A percentile compares a stretch with the other conserved stretches of the same genome.
These are phyloP conservation scores for Ustilago hordei DNA, from an alignment of 1,284 basidiomycete genomes.

Conservation along the genomic window DNA sequence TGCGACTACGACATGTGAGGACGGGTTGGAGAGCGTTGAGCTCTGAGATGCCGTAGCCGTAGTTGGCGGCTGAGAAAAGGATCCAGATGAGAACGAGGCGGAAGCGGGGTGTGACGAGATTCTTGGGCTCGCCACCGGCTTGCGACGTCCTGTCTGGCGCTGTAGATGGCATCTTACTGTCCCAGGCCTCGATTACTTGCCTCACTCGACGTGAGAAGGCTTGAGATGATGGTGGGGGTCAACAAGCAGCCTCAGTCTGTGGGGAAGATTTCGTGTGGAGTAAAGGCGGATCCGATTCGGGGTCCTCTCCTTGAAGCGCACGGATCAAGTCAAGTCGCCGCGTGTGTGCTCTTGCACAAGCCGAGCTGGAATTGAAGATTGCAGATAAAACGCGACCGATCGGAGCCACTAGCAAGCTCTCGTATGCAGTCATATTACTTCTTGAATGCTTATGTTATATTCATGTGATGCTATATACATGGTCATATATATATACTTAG, in stretches of 20 bases:
- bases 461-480: no score
- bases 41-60: conserved; percentile 66
- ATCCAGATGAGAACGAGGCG: conserved; percentile 57
- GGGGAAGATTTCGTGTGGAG: conserved; percentile 9
- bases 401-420: no score
- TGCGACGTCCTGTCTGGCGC: neutral
- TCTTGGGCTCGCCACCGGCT: conserved; percentile 2
- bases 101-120: conserved; percentile 33
- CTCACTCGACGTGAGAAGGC: neutral
- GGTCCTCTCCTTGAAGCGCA: conserved; percentile 3
- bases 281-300: conserved; percentile 4
- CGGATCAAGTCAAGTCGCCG: conserved; percentile 8
- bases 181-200: neutral
- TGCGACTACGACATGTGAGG: conserved; percentile 42
- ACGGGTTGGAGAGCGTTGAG: conserved; percentile 62
- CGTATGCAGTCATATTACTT: no score
- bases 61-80: conserved; percentile 59
- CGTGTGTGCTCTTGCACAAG: neutral
- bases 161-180: neutral
- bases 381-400: no score
- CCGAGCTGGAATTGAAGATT: no score
- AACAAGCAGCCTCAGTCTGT: neutral
- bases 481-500: no score
- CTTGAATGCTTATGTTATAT: no score
- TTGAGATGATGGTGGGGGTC: neutral